Evolutionary conservation across 257 asterid species (phyloP).

Genomic region (Primulina huaijiensis): DNA sequence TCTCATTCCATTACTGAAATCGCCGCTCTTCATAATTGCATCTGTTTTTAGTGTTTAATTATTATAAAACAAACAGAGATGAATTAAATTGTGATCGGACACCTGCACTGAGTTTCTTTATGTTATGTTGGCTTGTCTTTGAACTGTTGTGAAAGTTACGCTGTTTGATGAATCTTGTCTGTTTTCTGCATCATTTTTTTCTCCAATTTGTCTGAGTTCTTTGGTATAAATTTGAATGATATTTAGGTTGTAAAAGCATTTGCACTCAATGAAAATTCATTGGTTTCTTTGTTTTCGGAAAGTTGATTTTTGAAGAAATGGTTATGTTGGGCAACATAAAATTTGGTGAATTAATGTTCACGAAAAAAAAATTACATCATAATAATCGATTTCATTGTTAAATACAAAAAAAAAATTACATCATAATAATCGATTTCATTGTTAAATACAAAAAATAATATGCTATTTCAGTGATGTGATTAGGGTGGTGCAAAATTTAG

Average conservation of each 20-base stretch:
- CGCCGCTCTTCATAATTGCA: background rate
- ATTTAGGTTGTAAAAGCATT: background rate
- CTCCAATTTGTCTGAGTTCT: background rate
- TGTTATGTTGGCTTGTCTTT: constrained; percentile 17
- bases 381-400: too few species aligned
- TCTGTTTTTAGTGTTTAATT: constrained; percentile 18
- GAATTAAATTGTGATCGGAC: constrained; percentile 26
- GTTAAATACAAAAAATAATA: too few species aligned
- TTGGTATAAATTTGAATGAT: background rate
- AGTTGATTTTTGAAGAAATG: too few species aligned
- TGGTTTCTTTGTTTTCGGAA: too few species aligned
- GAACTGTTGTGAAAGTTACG: background rate
- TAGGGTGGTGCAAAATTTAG: too few species aligned
- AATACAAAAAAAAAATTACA: too few species aligned
- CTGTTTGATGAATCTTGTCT: background rate
- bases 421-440: too few species aligned
- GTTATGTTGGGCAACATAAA: too few species aligned
- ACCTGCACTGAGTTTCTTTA: constrained; percentile 17
- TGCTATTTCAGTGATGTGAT: too few species aligned
- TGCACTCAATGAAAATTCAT: background rate
- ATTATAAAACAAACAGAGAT: constrained; percentile 9
- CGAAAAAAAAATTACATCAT: too few species aligned
- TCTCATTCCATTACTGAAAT: constrained; percentile 16
- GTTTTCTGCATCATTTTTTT: background rate
- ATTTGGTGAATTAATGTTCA: too few species aligned